These are phyloP conservation scores for Fonsecaea nubica DNA, from an alignment of 2,329 filamentous ascomycete genomes.

Conservation along the genomic window DNA sequence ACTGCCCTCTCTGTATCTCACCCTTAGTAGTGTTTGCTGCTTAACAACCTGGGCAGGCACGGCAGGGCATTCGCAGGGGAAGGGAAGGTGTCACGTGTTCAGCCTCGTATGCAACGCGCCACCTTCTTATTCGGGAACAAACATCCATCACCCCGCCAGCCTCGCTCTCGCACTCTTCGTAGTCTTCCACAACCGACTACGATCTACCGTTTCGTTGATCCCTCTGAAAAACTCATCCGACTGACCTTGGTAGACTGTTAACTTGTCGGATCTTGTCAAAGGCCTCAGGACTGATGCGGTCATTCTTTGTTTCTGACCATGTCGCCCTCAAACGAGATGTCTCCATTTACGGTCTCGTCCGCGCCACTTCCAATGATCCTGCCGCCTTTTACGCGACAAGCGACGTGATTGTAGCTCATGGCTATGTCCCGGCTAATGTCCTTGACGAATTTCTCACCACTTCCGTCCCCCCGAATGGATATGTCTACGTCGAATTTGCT, in stretches of 20 bases:
- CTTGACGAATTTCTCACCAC: constrained; percentile 36
- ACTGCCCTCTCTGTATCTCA: no score
- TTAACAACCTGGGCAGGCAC: no score
- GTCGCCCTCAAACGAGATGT: constrained; percentile 49
- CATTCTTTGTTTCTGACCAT: constrained; percentile 47
- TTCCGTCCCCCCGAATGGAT: constrained; percentile 55
- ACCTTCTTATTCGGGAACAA: not conserved
- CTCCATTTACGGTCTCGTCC: constrained; percentile 53
- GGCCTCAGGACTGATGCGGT: constrained; percentile 32
- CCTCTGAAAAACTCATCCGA: not conserved
- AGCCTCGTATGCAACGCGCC: not conserved
- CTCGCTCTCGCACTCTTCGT: not conserved
- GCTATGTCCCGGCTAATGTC: constrained; percentile 42
- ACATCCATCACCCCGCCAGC: not conserved
- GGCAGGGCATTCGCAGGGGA: no score
- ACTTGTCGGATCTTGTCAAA: constrained; percentile 6
- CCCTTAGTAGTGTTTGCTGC: no score
- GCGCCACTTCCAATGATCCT: constrained; percentile 43
- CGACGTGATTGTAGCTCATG: constrained; percentile 43
- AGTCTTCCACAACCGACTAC: not conserved
- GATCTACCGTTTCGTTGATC: not conserved
- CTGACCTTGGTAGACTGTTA: not conserved
- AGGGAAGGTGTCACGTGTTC: no score
- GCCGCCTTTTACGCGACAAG: constrained; percentile 43
- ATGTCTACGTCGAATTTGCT: constrained; percentile 56